Percentiles rank a stretch among this genome's conserved stretches.
Evolutionary conservation across 164 flowering plant genomes (phyloP).

Genomic region (Pachysandra terminalis): DNA sequence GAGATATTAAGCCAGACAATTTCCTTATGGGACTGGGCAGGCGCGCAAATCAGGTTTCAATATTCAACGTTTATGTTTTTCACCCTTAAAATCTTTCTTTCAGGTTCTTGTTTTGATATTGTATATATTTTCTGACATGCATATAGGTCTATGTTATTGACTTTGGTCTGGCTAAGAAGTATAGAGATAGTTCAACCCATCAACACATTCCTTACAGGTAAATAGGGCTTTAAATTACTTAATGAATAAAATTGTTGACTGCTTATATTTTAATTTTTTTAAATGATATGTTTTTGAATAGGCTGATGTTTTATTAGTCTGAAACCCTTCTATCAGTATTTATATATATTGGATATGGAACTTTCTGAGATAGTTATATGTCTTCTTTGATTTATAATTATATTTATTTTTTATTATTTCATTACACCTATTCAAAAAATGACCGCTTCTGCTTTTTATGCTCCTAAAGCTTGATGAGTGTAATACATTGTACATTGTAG

Average conservation of each 20-base stretch:
- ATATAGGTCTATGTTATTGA: constrained; percentile 54
- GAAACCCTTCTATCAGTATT: constrained; percentile 9
- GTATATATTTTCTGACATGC: constrained; percentile 10
- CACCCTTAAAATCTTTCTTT: not conserved
- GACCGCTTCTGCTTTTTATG: too few relatives aligned
- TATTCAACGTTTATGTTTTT: not conserved
- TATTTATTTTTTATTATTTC: too few relatives aligned
- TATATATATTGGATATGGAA: too few relatives aligned
- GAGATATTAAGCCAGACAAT: constrained; percentile 89
- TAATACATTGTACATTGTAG: too few relatives aligned
- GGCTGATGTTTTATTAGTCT: not conserved
- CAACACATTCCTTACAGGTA: constrained; percentile 88
- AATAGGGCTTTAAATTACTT: not conserved
- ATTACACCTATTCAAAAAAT: too few relatives aligned
- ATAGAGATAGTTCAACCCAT: constrained; percentile 55
- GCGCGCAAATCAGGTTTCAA: constrained; percentile 78
- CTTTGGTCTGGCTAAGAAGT: constrained; percentile 66
- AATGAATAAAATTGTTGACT: not conserved
- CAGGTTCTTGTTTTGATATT: constrained; percentile 11
- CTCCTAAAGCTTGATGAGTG: too few relatives aligned
- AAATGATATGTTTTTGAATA: too few relatives aligned
- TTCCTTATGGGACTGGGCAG: constrained; percentile 93
- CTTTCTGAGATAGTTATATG: too few relatives aligned
- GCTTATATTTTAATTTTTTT: not conserved
- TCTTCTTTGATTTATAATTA: too few relatives aligned